These are phyloP conservation scores for Eragrostis curvula DNA, from an alignment of 176 grass and related monocot species.

Conservation along the genomic window DNA sequence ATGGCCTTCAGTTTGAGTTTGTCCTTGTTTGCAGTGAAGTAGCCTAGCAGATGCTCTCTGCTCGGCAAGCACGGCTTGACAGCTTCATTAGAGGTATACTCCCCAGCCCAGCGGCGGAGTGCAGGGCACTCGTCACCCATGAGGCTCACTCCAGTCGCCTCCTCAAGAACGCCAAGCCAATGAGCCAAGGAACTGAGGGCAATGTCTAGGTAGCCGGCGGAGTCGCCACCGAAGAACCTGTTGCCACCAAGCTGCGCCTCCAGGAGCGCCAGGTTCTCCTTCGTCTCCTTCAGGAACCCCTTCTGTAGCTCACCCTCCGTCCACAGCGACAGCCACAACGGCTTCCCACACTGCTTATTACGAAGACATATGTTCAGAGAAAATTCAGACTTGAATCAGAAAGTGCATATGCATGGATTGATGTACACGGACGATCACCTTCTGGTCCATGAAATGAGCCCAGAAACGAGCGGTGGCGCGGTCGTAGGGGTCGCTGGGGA, in stretches of 20 bases:
- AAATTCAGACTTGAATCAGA: not conserved
- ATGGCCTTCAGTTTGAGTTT: not conserved
- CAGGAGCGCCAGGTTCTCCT: slow-evolving; percentile 45
- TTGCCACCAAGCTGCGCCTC: slow-evolving; percentile 47
- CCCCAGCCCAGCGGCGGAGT: slow-evolving; percentile 44
- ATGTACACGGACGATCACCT: slow-evolving; percentile 14
- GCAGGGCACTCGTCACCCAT: slow-evolving; percentile 29
- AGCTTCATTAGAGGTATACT: slow-evolving; percentile 8
- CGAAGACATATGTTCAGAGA: not conserved
- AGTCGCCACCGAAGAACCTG: slow-evolving; percentile 60
- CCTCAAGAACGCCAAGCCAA: slow-evolving; percentile 49
- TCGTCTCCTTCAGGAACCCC: slow-evolving; percentile 35
- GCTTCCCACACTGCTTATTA: not conserved
- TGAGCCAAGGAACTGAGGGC: slow-evolving; percentile 1
- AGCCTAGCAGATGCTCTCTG: slow-evolving; percentile 35
- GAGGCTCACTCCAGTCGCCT: slow-evolving; percentile 47
- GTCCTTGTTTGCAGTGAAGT: slow-evolving; percentile 35
- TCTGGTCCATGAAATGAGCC: slow-evolving; percentile 51
- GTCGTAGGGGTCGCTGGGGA: slow-evolving; percentile 30
- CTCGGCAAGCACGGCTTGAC: slow-evolving; percentile 38
- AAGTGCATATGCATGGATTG: not conserved
- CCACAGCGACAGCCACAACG: slow-evolving; percentile 42
- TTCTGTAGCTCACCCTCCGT: slow-evolving; percentile 48
- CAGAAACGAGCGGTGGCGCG: slow-evolving; percentile 48
- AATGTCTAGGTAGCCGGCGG: slow-evolving; percentile 46